A percentile compares a stretch with the other conserved stretches of the same genome.
Evolutionary conservation across 73 alveolate species (phyloP).

Genomic region (Effrenium voratum): DNA sequence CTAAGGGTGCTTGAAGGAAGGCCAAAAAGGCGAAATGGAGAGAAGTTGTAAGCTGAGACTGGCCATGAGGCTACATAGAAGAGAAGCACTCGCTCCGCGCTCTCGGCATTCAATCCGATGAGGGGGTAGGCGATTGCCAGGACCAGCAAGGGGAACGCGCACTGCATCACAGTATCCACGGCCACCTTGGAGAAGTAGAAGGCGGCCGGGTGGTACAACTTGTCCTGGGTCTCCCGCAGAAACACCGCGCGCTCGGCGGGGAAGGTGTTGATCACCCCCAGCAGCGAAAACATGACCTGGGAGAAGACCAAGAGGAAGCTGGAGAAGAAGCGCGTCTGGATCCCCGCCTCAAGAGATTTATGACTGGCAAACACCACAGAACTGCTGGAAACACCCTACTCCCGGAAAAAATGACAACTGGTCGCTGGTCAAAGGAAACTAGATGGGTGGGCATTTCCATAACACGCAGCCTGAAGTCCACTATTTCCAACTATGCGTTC

Average conservation of each 20-base stretch:
- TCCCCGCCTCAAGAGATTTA: no score
- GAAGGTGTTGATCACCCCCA: constrained; percentile 71
- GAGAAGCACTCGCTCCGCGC: constrained; percentile 23
- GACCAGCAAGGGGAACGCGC: constrained; percentile 55
- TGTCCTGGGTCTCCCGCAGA: constrained; percentile 88
- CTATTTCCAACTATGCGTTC: no score
- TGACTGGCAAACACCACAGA: no score
- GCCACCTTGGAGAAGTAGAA: constrained; percentile 68
- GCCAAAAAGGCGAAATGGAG: no score
- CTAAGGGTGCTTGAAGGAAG: no score
- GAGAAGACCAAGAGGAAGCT: constrained; percentile 76
- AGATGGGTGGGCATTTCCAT: no score
- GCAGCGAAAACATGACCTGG: constrained; percentile 58
- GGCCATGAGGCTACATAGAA: constrained; percentile 69
- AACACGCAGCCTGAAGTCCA: no score
- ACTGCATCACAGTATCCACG: constrained; percentile 37
- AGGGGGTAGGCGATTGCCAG: constrained; percentile 56
- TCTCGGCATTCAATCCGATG: constrained; percentile 62
- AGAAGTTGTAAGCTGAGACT: no score
- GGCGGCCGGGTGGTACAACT: constrained; percentile 79
- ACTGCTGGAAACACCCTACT: no score
- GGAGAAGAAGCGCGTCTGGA: constrained; percentile 40
- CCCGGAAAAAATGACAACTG: no score
- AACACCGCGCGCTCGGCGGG: constrained; percentile 80
- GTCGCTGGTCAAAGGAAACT: no score